A percentile compares a stretch with the other conserved stretches of the same genome.
Evolutionary conservation across 495 filamentous ascomycete genomes (phyloP).

Genomic region (Neurospora sp.): DNA sequence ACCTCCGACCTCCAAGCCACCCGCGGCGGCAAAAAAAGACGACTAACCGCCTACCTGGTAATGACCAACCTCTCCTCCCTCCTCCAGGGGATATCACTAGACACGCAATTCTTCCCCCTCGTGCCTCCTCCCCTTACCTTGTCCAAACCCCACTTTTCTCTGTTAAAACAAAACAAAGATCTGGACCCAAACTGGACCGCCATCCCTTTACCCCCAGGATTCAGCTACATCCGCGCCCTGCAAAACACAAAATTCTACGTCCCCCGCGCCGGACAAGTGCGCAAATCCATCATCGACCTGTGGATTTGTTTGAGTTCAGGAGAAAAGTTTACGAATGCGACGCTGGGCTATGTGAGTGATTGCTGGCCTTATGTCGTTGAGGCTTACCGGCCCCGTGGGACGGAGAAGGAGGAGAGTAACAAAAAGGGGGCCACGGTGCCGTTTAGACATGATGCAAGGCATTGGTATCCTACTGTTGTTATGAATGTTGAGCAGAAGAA

Average conservation of each 20-base stretch:
- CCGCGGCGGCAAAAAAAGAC: constrained; percentile 4
- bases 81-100: constrained; percentile 40
- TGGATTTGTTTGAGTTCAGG: constrained; percentile 49
- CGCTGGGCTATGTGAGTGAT: constrained; percentile 51
- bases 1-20: neutral
- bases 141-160: too few relatives aligned
- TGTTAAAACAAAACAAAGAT: constrained; percentile 15
- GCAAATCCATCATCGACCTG: constrained; percentile 44
- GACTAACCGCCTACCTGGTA: constrained; percentile 53
- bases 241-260: constrained; percentile 45
- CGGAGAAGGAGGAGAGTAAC: neutral
- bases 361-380: constrained; percentile 27
- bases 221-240: constrained; percentile 35
- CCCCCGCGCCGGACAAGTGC: constrained; percentile 36
- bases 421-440: neutral
- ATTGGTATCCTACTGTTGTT: constrained; percentile 74
- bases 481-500: constrained; percentile 62
- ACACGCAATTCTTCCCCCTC: constrained; percentile 42
- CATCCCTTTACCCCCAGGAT: constrained; percentile 23
- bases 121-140: too few relatives aligned
- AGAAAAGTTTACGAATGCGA: constrained; percentile 43
- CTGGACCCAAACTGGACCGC: constrained; percentile 33
- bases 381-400: constrained; percentile 11
- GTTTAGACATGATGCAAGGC: constrained; percentile 9
- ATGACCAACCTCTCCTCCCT: constrained; percentile 51